Percentiles rank a stretch among this genome's conserved stretches.
Conservation (phyloP, 352 stramenopile genomes). For the Pythium sp. region DNA sequence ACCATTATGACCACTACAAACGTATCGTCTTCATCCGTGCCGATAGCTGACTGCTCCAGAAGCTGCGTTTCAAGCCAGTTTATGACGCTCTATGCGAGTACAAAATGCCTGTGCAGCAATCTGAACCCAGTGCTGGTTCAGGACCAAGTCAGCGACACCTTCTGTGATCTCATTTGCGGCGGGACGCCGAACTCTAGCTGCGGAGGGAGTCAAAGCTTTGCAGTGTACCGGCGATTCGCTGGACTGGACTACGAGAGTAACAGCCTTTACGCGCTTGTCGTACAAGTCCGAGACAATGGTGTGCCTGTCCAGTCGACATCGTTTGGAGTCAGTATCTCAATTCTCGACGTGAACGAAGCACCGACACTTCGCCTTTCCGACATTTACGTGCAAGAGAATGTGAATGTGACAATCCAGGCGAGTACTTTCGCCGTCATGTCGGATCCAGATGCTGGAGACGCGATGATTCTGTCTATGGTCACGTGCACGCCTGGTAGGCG, state of each 20-base stretch:
- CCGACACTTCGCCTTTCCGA: conserved; percentile 3
- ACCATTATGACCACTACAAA: background rate
- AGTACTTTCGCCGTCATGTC: background rate
- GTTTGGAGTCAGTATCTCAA: conserved; percentile 2
- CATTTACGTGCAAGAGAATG: conserved; percentile 11
- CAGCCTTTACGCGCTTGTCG: background rate
- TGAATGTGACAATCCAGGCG: background rate
- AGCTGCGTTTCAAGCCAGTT: conserved; percentile 21
- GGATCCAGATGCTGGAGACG: conserved; percentile 6
- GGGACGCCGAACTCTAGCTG: conserved; percentile 20
- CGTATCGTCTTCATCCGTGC: background rate
- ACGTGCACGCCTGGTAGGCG: background rate
- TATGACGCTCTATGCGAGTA: conserved; percentile 21
- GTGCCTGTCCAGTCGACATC: background rate
- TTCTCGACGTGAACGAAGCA: conserved; percentile 15
- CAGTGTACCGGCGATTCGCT: conserved; percentile 23
- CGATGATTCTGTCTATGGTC: conserved; percentile 5
- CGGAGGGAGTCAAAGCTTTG: conserved; percentile 21
- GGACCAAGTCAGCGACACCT: conserved; percentile 7
- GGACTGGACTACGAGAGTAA: conserved; percentile 25
- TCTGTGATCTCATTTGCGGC: conserved; percentile 12
- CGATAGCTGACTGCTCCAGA: conserved; percentile 14
- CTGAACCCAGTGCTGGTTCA: conserved; percentile 6
- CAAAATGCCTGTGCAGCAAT: conserved; percentile 26
- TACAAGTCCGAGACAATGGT: conserved; percentile 11